These are phyloP conservation scores for Botrytis galanthina DNA, from an alignment of 2,329 filamentous ascomycete species.

Conservation along the genomic window DNA sequence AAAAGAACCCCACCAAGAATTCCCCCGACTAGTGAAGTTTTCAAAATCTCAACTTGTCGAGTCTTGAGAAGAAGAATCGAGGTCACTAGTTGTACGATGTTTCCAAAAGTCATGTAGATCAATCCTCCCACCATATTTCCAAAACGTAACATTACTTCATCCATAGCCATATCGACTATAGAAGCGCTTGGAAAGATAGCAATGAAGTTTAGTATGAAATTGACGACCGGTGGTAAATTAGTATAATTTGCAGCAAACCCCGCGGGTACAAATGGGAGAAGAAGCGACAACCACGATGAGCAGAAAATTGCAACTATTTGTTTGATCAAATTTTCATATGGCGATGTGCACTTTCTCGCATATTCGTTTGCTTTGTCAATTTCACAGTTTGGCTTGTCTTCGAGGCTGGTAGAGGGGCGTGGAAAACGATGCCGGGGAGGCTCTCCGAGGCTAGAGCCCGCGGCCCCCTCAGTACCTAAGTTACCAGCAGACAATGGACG, in stretches of 20 bases:
- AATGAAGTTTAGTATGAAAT: slow-evolving; percentile 87
- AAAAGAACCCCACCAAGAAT: slow-evolving; percentile 64
- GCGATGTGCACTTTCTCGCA: not conserved
- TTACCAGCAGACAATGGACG: not conserved
- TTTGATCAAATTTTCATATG: not conserved
- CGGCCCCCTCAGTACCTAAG: not conserved
- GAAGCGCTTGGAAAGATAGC: slow-evolving; percentile 84
- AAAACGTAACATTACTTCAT: slow-evolving; percentile 75
- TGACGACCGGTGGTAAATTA: slow-evolving; percentile 53
- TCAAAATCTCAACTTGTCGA: slow-evolving; percentile 66
- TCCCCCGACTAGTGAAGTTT: slow-evolving; percentile 84
- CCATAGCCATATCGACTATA: slow-evolving; percentile 81
- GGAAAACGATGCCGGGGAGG: not conserved
- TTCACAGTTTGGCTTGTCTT: not conserved
- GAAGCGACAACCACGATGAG: slow-evolving; percentile 78
- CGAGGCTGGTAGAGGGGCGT: not conserved
- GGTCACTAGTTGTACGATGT: slow-evolving; percentile 59
- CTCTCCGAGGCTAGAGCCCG: not conserved
- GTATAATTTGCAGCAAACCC: slow-evolving; percentile 72
- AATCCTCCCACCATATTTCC: slow-evolving; percentile 83
- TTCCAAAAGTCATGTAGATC: slow-evolving; percentile 82
- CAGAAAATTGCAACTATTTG: slow-evolving; percentile 54
- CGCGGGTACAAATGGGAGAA: slow-evolving; percentile 71
- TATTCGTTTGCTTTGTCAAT: no score
- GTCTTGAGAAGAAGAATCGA: slow-evolving; percentile 3